Base-by-base conservation (phyloP, 2,329 filamentous ascomycete species). In the Ustilaginoidea virens region DNA sequence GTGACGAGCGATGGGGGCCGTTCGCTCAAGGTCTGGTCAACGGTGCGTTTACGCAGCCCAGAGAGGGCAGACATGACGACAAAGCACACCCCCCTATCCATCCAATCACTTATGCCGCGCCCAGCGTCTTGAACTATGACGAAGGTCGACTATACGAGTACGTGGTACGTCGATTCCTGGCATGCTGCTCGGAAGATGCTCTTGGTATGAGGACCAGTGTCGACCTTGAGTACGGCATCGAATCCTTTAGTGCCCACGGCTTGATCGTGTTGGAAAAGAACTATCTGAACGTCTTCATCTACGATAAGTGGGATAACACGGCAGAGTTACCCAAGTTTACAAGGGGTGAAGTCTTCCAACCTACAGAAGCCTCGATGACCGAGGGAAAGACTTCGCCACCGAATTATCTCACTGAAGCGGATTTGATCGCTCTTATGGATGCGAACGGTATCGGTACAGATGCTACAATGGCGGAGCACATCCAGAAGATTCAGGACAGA, bases 401-500 rank as follows among this genome's bases (percentile, higher is more conserved):
- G 1, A 71, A 67, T 14, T 94, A 92, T 48, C 64, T 98, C 17
- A 96, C 90, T 0, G 90, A 98, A 49, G 86, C 90, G 1, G 90
- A 98, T 48, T 63, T 98, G 16, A 93, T 98, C 47, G 80, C 79
- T 3, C 67, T 98, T 8, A 98, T 98, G 90, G 90, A 98, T 56
- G 86, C 83, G 25, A 98, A 98, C 48, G 90, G 90, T 2, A 98
- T 98, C 38, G 90, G 90, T 9, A 98, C 90, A 7, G 90, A 98
- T 56, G 90, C 90, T 5, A 98, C 90, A 1, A 98, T 98, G 90
- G 90, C 90, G 0, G 90, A 98, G 44, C 90, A 98, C 48, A 98
- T 98, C 44, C 74, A 81, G 34, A 98, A 87, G 53, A 92, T 98
- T 43, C 85, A 96, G 52, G 73, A 86, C 33, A 66, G 90, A 34